Percentiles rank a stretch among this genome's conserved stretches.
Conservation (phyloP, 2,329 filamentous ascomycete species). For the Hypoxylon sp. region DNA sequence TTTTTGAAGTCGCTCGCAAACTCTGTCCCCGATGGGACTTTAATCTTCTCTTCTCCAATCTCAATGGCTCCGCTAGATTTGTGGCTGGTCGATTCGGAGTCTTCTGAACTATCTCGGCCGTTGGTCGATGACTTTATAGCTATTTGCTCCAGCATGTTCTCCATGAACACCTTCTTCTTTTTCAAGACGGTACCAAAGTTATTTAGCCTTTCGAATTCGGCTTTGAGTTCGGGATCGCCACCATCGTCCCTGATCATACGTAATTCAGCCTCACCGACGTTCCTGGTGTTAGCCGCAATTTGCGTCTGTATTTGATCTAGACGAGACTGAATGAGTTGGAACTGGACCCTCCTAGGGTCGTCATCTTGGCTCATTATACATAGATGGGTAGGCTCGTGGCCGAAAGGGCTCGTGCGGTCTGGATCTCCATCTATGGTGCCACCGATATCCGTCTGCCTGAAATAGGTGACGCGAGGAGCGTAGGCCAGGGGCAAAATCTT, state of each 20-base stretch:
- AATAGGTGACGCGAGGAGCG: slow-evolving; percentile 96
- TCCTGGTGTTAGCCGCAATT: slow-evolving; percentile 78
- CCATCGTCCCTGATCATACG: slow-evolving; percentile 66
- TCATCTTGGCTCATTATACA: slow-evolving; percentile 95
- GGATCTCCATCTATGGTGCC: slow-evolving; percentile 83
- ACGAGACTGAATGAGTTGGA: slow-evolving; percentile 84
- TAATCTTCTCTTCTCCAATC: slow-evolving; percentile 70
- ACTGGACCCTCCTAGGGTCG: slow-evolving; percentile 89
- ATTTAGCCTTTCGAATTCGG: slow-evolving; percentile 71
- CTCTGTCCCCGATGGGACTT: slow-evolving; percentile 79
- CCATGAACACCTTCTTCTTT: slow-evolving; percentile 70
- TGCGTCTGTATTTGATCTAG: slow-evolving; percentile 83
- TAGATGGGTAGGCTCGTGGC: slow-evolving; percentile 90
- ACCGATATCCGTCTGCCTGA: slow-evolving; percentile 93
- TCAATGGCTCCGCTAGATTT: slow-evolving; percentile 58
- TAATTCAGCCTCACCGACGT: slow-evolving; percentile 81
- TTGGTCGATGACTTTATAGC: slow-evolving; percentile 53
- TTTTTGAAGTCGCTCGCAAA: slow-evolving; percentile 97
- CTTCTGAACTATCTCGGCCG: slow-evolving; percentile 43
- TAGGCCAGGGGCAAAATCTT: slow-evolving; percentile 93
- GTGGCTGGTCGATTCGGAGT: slow-evolving; percentile 44
- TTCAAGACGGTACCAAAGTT: slow-evolving; percentile 67
- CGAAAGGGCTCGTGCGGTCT: slow-evolving; percentile 88
- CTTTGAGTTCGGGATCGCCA: slow-evolving; percentile 63
- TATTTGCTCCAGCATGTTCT: slow-evolving; percentile 68